These are phyloP conservation scores for Russula emetica DNA, from an alignment of 768 basidiomycete genomes.

Conservation along the genomic window DNA sequence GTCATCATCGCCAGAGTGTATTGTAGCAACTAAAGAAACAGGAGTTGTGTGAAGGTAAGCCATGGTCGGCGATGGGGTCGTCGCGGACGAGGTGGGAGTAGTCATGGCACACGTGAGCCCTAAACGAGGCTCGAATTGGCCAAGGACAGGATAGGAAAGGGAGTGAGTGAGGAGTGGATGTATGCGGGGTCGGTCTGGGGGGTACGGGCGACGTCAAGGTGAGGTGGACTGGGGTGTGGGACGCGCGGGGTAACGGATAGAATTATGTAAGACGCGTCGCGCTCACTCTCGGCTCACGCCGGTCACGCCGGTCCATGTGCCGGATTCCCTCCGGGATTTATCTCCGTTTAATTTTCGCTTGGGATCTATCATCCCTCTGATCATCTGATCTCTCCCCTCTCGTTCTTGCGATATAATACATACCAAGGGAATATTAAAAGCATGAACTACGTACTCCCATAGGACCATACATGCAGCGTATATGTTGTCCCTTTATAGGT, in stretches of 20 bases:
- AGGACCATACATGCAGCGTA: neutral
- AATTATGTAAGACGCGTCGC: slow-evolving; percentile 30
- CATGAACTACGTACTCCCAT: neutral
- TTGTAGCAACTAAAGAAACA: slow-evolving; percentile 36
- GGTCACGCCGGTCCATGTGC: slow-evolving; percentile 23
- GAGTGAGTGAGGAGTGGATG: neutral
- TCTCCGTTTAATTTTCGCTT: neutral
- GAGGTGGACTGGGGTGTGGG: slow-evolving; percentile 27
- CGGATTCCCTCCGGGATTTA: slow-evolving; percentile 13
- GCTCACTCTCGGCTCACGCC: slow-evolving; percentile 25
- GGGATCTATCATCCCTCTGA: neutral
- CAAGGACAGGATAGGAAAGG: neutral
- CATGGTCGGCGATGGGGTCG: slow-evolving; percentile 75
- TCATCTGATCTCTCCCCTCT: neutral
- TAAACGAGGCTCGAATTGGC: neutral
- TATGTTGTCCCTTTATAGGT: neutral
- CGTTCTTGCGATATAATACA: neutral
- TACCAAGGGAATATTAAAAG: neutral
- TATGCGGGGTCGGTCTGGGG: slow-evolving; percentile 5
- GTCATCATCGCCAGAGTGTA: slow-evolving; percentile 39
- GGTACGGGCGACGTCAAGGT: slow-evolving; percentile 14
- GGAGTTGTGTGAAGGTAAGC: slow-evolving; percentile 49
- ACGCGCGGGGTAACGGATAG: slow-evolving; percentile 26
- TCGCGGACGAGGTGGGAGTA: slow-evolving; percentile 75
- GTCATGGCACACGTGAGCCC: slow-evolving; percentile 48